Conservation (phyloP, 768 basidiomycete genomes). For the Lactifluus piperatus region DNA sequence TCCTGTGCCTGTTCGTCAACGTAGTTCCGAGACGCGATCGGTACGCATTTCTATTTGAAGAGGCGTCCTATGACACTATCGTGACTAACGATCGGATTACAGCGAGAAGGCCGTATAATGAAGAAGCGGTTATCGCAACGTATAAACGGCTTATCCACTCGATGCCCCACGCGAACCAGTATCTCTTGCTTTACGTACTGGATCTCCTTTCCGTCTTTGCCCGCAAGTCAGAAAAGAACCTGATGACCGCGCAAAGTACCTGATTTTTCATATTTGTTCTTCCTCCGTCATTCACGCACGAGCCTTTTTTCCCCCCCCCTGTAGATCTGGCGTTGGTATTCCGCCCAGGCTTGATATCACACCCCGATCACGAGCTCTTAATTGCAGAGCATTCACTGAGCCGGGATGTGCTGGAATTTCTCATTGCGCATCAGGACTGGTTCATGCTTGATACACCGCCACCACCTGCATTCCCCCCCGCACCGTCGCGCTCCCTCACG, state of each 20-base stretch:
- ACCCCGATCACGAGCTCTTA: constrained; percentile 78
- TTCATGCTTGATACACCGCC: constrained; percentile 86
- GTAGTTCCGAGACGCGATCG: constrained; percentile 73
- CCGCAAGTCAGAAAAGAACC: constrained; percentile 81
- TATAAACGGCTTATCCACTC: constrained; percentile 80
- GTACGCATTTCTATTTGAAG: constrained; percentile 35
- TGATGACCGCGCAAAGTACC: constrained; percentile 93
- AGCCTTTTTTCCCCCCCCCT: neutral
- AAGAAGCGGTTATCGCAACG: constrained; percentile 62
- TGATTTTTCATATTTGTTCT: constrained; percentile 15
- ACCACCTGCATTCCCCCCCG: constrained; percentile 35
- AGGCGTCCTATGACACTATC: neutral
- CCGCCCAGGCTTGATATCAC: constrained; percentile 88
- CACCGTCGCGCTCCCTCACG: constrained; percentile 12
- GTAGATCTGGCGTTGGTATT: constrained; percentile 95
- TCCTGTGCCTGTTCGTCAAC: neutral
- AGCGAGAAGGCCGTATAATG: constrained; percentile 63
- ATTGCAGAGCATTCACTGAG: constrained; percentile 82
- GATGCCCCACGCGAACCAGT: constrained; percentile 86
- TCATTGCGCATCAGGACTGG: constrained; percentile 94
- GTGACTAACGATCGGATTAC: constrained; percentile 15
- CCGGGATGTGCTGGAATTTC: constrained; percentile 87
- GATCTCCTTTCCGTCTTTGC: constrained; percentile 95
- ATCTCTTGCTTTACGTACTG: constrained; percentile 93
- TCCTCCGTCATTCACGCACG: neutral